phyloP scores from a whole-genome alignment of 139 green algal genomes.

The Asterochloris sp. region DNA sequence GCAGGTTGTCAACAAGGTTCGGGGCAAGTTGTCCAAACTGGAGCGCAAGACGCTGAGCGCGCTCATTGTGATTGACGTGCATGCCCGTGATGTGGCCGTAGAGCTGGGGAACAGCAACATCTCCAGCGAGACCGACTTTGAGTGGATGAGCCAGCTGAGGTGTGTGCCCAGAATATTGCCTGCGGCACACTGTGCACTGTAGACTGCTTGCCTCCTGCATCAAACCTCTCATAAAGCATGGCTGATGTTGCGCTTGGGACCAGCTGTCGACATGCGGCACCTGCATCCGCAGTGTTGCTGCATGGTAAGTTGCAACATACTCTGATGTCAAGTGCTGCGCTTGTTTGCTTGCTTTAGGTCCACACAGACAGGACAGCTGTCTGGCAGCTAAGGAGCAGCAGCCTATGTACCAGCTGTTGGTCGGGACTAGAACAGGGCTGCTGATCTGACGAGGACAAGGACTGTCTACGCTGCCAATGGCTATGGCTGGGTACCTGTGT shows the following conservation, averaged over 20 bases:
- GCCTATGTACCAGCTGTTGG: no score
- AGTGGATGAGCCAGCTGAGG: conserved; percentile 75
- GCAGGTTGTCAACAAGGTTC: conserved; percentile 60
- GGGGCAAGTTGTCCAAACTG: conserved; percentile 69
- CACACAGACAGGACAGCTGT: no score
- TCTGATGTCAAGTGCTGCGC: no score
- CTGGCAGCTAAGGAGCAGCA: no score
- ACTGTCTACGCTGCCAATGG: neutral
- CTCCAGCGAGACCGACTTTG: conserved; percentile 59
- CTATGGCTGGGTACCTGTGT: neutral
- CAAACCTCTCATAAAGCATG: neutral
- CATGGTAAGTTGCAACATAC: no score
- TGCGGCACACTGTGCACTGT: neutral
- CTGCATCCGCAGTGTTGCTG: no score
- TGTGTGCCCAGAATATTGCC: neutral
- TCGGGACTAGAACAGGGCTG: neutral
- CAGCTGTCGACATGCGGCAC: no score
- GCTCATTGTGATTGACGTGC: conserved; percentile 81
- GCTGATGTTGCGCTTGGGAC: neutral
- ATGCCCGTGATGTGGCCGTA: conserved; percentile 61
- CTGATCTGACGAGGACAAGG: neutral
- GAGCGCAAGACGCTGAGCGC: conserved; percentile 65
- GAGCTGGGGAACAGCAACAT: conserved; percentile 38
- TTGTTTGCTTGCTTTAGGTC: no score
- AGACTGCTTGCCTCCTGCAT: neutral